Base-by-base conservation (phyloP, 345 rosid genomes). In the Sisymbrium altissimum region DNA sequence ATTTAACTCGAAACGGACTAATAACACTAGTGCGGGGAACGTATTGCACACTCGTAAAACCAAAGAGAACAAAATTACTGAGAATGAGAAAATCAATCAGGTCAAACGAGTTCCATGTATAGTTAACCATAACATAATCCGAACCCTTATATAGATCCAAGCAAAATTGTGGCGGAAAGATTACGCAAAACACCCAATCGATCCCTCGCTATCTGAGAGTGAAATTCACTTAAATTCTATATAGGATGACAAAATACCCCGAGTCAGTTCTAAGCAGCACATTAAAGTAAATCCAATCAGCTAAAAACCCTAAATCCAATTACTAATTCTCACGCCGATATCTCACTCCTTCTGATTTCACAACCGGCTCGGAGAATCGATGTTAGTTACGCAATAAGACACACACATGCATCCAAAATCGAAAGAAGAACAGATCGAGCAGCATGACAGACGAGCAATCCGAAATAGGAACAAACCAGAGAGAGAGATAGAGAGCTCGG, bases 301-400 rank as follows among this genome's bases (percentile, higher is more conserved):
- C 55, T 63, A 57, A 70, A 61, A 52, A 12, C 49, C 64, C 80
- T 70, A 70, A 59, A 57, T 45, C 35, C 71, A 30, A 76, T 44
- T 44, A 10, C 59, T 2, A 69, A 35, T 14, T 64, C 52, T 17
- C 19, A 45, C 67, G 58, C 57, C 36, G 35, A 45, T 13, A 13
- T 10, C 5, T 12, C n/a, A n/a, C 44, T 36, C 54, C 30, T 41
- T 33, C 19, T 30, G 9, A 14, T n/a, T 39, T 7, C 50, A 52
- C 39, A 64, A 64, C 39, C 36, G 8, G 15, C 11, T 46, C 55
- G 11, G 15, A 14, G 4, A 68, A 52, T 23, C 64, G 49, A 43
- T 43, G 60, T n/a, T 33, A 56, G 62, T 32, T 29, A 9, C 55
- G 18, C 14, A 30, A 53, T 58, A 38, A 12, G 33, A 41, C 30